Evolutionary conservation across 2,329 filamentous ascomycete genomes (phyloP).

Genomic region (Amesomyces nigricolor): DNA sequence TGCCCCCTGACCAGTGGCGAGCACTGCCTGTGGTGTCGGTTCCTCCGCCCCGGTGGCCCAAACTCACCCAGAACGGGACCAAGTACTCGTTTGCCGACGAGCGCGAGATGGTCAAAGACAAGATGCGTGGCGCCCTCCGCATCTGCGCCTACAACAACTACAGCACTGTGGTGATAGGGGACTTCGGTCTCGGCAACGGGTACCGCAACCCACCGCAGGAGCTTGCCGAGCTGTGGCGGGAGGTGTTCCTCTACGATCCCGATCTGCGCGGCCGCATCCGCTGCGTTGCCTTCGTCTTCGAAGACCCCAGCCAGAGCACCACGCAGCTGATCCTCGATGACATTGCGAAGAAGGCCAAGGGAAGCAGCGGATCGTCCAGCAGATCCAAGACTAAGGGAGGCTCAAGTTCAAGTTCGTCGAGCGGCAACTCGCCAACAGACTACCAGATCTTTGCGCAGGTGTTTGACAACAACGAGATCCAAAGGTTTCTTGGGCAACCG

Average conservation of each 20-base stretch:
- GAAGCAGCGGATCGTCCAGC: conserved; percentile 27
- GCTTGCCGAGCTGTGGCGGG: conserved; percentile 60
- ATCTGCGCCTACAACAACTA: conserved; percentile 60
- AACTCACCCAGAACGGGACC: conserved; percentile 60
- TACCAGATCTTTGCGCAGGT: conserved; percentile 49
- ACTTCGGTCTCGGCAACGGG: conserved; percentile 59
- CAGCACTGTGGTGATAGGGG: conserved; percentile 54
- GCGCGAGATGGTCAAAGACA: conserved; percentile 64
- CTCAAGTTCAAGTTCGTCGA: conserved; percentile 29
- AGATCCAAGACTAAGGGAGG: conserved; percentile 31
- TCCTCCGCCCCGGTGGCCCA: conserved; percentile 65
- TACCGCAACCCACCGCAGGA: conserved; percentile 61
- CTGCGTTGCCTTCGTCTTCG: conserved; percentile 60
- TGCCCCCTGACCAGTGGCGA: conserved; percentile 47
- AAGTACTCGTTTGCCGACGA: conserved; percentile 69
- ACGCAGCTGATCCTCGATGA: conserved; percentile 49
- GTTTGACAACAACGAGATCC: conserved; percentile 47
- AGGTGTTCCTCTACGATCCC: conserved; percentile 57
- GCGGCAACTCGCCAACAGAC: conserved; percentile 36
- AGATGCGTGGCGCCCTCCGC: conserved; percentile 64
- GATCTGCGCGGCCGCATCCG: conserved; percentile 57
- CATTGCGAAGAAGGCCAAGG: conserved; percentile 46
- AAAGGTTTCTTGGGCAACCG: conserved; percentile 44
- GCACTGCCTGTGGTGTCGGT: conserved; percentile 68
- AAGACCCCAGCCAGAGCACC: conserved; percentile 51